Conservation (phyloP, 495 filamentous ascomycete species). For the Hyaloscypha variabilis region DNA sequence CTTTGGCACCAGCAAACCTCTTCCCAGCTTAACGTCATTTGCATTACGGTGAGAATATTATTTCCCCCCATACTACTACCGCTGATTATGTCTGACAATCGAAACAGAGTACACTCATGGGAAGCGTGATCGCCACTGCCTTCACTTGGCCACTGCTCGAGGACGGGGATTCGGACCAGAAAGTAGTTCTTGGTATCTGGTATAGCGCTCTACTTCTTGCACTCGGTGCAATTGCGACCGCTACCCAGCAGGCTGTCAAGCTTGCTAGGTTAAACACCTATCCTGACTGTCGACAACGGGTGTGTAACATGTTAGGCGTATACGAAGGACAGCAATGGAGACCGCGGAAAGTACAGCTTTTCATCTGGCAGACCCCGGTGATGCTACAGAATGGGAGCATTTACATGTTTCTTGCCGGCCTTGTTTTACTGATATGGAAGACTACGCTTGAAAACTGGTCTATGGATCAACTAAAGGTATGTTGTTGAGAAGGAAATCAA, state of each 20-base stretch:
- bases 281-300: background rate
- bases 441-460: too few relatives aligned
- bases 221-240: background rate
- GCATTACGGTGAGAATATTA: background rate
- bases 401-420: too few relatives aligned
- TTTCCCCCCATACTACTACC: too few relatives aligned
- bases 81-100: background rate
- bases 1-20: background rate
- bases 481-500: too few relatives aligned
- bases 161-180: background rate
- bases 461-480: too few relatives aligned
- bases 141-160: background rate
- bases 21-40: background rate
- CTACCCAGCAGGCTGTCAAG: background rate
- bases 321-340: background rate
- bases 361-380: background rate
- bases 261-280: background rate
- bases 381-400: background rate
- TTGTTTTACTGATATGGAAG: too few relatives aligned
- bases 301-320: background rate
- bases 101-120: background rate
- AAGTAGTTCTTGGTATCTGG: background rate
- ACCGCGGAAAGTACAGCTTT: background rate
- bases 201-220: background rate
- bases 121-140: background rate